Base-by-base conservation (phyloP, 2,329 filamentous ascomycete species). In the Beauveria sp. region DNA sequence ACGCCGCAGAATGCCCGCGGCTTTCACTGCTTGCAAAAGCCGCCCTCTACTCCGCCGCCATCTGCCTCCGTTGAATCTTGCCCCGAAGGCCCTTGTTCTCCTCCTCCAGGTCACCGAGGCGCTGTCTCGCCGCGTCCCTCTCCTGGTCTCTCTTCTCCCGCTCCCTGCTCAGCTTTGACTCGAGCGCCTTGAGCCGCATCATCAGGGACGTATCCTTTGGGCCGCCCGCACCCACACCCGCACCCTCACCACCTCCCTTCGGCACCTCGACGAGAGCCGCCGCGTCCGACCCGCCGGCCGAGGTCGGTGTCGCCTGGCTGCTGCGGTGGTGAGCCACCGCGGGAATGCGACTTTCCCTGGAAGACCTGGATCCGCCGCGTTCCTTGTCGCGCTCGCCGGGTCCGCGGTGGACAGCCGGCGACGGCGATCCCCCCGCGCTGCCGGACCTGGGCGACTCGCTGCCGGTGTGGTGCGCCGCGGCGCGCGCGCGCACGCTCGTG, bases 121-220 rank as follows among this genome's bases (percentile, higher is more conserved):
- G 80, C 76, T 92, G 89, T 59, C 90, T 79, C 30, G 93, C 93
- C 26, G 91, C 92, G 53, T 84, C 88, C 3, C 94, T 85, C 75
- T 99, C 94, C 62, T 96, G 79, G 58, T 96, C 79, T 50, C 94
- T 79, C 1, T 87, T 92, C 73, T 97, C 94, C 16, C 94, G 80
- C 76, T 99, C 94, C 51, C 90, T 87, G 73, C 96, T 96, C 20
- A 99, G 79, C 67, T 96, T 85, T 66, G 88, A 83, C 78, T 99
- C 94, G 66, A 97, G 78, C 70, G 97, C 92, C 61, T 91, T 86
- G 40, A 97, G 79, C 7, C 94, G 80, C 64, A 96, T 84, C 65
- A 96, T 86, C 91, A 91, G 96, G 66, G 89, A 85, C 65, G 90
- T 87, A 67, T 93, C 88, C 44, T 77, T 76, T 61, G 67, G 68